Evolutionary conservation across 331 rosid species (phyloP).

Genomic region (Cydonia oblonga): DNA sequence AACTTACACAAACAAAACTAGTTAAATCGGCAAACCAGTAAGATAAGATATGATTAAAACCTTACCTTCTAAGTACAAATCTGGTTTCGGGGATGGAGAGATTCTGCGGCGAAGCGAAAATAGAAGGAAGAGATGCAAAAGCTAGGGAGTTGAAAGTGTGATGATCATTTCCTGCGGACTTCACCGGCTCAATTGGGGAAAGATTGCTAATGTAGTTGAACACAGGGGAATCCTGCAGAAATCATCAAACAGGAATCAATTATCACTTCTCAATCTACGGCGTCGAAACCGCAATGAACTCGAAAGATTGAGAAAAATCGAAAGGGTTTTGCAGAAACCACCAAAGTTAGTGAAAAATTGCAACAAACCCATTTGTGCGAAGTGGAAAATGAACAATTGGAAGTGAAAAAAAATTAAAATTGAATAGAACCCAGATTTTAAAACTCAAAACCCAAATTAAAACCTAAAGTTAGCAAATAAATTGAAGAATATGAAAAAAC

Average conservation of each 20-base stretch:
- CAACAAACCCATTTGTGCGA: background rate
- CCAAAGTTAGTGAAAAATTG: background rate
- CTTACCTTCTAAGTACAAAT: slow-evolving; percentile 18
- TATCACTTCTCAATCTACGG: background rate
- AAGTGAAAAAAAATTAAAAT: background rate
- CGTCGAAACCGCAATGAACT: background rate
- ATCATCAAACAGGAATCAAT: background rate
- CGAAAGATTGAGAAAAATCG: background rate
- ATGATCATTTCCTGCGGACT: slow-evolving; percentile 16
- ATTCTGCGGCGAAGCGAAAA: slow-evolving; percentile 27
- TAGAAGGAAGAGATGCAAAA: slow-evolving; percentile 26
- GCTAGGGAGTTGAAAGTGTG: slow-evolving; percentile 17
- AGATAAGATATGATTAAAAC: background rate
- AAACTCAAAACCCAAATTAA: background rate
- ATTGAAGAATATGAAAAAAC: background rate
- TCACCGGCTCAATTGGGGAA: slow-evolving; percentile 29
- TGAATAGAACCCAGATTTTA: background rate
- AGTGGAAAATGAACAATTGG: background rate
- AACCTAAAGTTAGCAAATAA: background rate
- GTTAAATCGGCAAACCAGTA: background rate
- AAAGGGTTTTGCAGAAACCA: background rate
- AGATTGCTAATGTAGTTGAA: slow-evolving; percentile 33
- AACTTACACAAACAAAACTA: background rate
- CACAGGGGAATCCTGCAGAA: slow-evolving; percentile 35
- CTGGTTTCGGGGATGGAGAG: slow-evolving; percentile 13